Evolutionary conservation across 2,329 filamentous ascomycete genomes (phyloP).

Genomic region (Lachnellula arida): DNA sequence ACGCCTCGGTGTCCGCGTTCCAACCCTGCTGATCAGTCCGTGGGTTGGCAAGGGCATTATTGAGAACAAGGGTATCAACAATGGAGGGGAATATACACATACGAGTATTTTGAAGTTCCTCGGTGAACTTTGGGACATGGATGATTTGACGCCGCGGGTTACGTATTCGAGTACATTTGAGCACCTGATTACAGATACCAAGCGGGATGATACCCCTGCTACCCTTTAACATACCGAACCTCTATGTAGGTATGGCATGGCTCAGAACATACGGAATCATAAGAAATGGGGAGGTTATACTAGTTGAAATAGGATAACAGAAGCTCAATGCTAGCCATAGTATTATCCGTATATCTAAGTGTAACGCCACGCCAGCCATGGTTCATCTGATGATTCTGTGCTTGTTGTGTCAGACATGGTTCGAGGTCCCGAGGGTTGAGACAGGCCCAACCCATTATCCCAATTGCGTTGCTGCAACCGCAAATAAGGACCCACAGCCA

Average conservation of each 20-base stretch:
- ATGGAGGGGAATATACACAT: slow-evolving; percentile 39
- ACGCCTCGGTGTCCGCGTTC: slow-evolving; percentile 40
- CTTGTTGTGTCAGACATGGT: too few relatives aligned
- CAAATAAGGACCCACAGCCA: too few relatives aligned
- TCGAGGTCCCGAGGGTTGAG: too few relatives aligned
- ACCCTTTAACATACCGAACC: slow-evolving; percentile 19
- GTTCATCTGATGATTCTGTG: too few relatives aligned
- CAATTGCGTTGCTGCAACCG: too few relatives aligned
- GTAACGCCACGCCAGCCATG: too few relatives aligned
- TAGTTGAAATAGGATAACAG: too few relatives aligned
- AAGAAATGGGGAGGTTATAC: not conserved
- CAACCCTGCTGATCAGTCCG: slow-evolving; percentile 39
- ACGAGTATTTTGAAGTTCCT: slow-evolving; percentile 41
- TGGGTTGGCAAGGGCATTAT: slow-evolving; percentile 40
- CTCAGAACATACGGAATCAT: not conserved
- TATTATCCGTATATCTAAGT: too few relatives aligned
- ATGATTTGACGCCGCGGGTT: slow-evolving; percentile 23
- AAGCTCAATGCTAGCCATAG: too few relatives aligned
- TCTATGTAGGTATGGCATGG: slow-evolving; percentile 4
- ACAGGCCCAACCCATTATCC: too few relatives aligned
- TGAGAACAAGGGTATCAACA: slow-evolving; percentile 36
- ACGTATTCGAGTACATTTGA: slow-evolving; percentile 24
- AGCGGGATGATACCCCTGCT: slow-evolving; percentile 22
- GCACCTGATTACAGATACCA: slow-evolving; percentile 22
- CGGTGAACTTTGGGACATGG: slow-evolving; percentile 37